Base-by-base conservation (phyloP, 179 eudicot genomes). In the Silene noctiflora region DNA sequence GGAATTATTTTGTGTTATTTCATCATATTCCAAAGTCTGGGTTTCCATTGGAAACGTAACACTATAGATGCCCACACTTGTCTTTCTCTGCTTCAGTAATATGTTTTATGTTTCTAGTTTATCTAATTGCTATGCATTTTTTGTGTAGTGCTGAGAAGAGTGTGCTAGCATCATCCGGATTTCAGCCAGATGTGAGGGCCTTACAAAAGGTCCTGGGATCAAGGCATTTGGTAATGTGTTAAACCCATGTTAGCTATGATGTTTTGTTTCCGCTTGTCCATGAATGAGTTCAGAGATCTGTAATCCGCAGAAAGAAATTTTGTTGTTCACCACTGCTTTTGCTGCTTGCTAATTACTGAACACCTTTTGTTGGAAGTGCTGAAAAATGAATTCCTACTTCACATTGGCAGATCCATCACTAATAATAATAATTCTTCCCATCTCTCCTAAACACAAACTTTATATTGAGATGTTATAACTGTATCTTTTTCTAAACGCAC, bases 181-280 rank as follows among this genome's bases (percentile, higher is more conserved):
- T 93, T 83, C 98, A 91, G 86, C 95, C 98, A 83, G 98, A 93
- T 84, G 97, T 93, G 74, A 90, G 91, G 83, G 97, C 96, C 61
- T 75, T 93, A 69, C 96, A 89, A 71, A 91, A 93, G 86, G 90
- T 86, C 75, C 78, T 93, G 81, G 84, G 84, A 59, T 90, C 97
- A 53, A 89, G 90, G 82, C 96, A 92, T 79, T 77, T 81, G 90
- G 91, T 91, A 78, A 82, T 82, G 12, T 78, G 29, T 68, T 8
- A 12, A 46, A 63, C 13, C 68, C 59, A 10, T 3, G 14, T 21
- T 77, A 69, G 6, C 14, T 44, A 17, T 19, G 21, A 53, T 39
- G 17, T n/a, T 62, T 21, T 56, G 0, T 31, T 61, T 58, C 20
- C 24, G 6, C 10, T 12, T 21, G 2, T 5, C 39, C 0, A 35